These are phyloP conservation scores for Pythium rishiriense DNA, from an alignment of 352 stramenopile species.

Conservation along the genomic window DNA sequence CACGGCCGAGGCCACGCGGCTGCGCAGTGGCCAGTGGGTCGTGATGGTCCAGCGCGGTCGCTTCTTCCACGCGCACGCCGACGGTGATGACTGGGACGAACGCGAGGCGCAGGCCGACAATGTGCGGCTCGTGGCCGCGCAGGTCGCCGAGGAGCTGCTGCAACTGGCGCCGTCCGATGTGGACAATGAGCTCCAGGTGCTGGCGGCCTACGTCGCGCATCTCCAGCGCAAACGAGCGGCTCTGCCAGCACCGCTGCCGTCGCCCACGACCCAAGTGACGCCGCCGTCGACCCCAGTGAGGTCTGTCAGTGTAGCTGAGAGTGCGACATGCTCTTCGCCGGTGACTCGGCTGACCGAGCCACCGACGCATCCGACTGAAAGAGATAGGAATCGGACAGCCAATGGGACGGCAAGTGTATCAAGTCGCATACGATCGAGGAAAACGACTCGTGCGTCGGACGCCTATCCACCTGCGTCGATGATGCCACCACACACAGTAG, in stretches of 20 bases:
- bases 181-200: neutral
- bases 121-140: neutral
- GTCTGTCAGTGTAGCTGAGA: too few relatives aligned
- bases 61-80: slow-evolving; percentile 15
- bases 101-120: neutral
- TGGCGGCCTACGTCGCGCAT: neutral
- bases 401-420: too few relatives aligned
- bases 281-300: too few relatives aligned
- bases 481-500: too few relatives aligned
- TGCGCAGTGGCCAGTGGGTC: slow-evolving; percentile 19
- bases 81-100: too few relatives aligned
- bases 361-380: too few relatives aligned
- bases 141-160: neutral
- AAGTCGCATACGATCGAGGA: too few relatives aligned
- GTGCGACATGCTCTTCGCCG: too few relatives aligned
- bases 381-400: too few relatives aligned
- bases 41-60: slow-evolving; percentile 11
- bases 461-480: too few relatives aligned
- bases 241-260: neutral
- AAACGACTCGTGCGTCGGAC: too few relatives aligned
- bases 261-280: neutral
- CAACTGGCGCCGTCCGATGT: neutral
- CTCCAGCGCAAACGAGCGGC: neutral
- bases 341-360: too few relatives aligned
- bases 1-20: slow-evolving; percentile 8